phyloP scores from a whole-genome alignment of 306 rosid species.

The Inga laurina region DNA sequence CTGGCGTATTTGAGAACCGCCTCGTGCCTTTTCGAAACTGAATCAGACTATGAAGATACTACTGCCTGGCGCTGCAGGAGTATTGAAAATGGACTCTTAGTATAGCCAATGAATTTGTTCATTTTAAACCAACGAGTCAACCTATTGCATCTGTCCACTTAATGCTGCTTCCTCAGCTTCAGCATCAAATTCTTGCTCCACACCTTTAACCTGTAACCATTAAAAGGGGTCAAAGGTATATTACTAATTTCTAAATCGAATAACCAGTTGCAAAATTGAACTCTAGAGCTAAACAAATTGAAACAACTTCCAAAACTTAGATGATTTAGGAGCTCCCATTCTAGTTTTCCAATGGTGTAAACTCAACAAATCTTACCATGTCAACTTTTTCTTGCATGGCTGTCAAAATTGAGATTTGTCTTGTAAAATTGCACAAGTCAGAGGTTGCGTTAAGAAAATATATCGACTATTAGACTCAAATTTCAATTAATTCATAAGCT shows the following conservation, averaged over 20 bases:
- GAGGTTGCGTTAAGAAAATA: background rate
- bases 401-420: background rate
- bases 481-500: background rate
- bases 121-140: background rate
- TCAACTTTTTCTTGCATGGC: conserved; percentile 4
- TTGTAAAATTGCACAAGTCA: background rate
- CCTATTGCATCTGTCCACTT: conserved; percentile 59
- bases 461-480: background rate
- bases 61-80: background rate
- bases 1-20: background rate
- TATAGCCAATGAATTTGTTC: background rate
- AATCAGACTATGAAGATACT: background rate
- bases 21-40: background rate
- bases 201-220: conserved; percentile 78
- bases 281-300: background rate
- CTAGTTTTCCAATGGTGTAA: background rate
- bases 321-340: background rate
- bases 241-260: background rate
- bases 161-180: conserved; percentile 66
- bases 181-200: conserved; percentile 80
- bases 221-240: background rate
- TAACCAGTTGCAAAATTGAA: background rate
- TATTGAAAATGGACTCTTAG: background rate
- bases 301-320: conserved; percentile 16
- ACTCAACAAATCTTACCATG: background rate